Base-by-base conservation (phyloP, 495 filamentous ascomycete genomes). In the Hypoxylon fragiforme region DNA sequence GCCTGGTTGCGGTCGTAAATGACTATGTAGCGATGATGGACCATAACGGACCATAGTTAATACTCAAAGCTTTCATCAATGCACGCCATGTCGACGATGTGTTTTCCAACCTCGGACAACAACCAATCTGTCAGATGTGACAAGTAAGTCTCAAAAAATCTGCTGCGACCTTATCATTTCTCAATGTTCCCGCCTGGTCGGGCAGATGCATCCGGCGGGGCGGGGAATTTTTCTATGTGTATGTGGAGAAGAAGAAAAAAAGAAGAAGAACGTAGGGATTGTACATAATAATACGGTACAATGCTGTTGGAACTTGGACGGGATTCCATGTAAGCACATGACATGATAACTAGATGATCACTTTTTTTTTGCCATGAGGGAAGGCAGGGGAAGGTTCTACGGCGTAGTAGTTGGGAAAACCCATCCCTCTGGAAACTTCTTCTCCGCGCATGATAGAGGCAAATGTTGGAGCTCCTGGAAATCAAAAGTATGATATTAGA, bases 401-500 rank as follows among this genome's bases (percentile, higher is more conserved):
- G n/a, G n/a, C n/a, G n/a, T n/a, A n/a, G n/a, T n/a, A n/a, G n/a
- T n/a, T n/a, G n/a, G n/a, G n/a, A n/a, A n/a, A n/a, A n/a, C n/a
- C n/a, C n/a, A n/a, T n/a, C n/a, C n/a, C n/a, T n/a, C n/a, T n/a
- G n/a, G n/a, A n/a, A n/a, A n/a, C n/a, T n/a, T n/a, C n/a, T n/a
- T n/a, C n/a, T n/a, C n/a, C n/a, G n/a, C 28, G 9, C n/a, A 38
- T 43, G 35, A 20, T 15, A 31, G 15, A 42, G 22, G 26, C 16
- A 36, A 30, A 42, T 26, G 47, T 51, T 62, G 52, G 43, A 52
- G 50, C 50, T 48, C 51, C 51, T 52, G 34, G 28, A 13, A 55
- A 55, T 56, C 58, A 42, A 57, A 34, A 61, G n/a, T n/a, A n/a
- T n/a, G n/a, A n/a, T n/a, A n/a, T 46, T 56, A 49, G 48, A 57